A percentile compares a stretch with the other conserved stretches of the same genome.
Evolutionary conservation across 2,329 filamentous ascomycete species (phyloP).

Genomic region (Aspergillus calidoustus): DNA sequence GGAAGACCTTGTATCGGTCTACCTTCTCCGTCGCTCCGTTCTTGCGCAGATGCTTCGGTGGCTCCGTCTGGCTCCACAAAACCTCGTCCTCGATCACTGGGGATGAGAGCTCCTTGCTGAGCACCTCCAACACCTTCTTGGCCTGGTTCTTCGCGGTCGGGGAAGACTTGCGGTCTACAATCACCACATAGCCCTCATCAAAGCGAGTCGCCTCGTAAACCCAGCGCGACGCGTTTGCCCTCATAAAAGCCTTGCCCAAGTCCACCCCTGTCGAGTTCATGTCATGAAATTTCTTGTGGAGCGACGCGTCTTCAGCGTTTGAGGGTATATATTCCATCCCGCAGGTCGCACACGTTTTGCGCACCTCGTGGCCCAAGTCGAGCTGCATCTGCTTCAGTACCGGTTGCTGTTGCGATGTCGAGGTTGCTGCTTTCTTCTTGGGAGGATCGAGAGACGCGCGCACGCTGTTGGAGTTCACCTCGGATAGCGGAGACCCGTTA

Average conservation of each 20-base stretch:
- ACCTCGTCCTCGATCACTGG: conserved; percentile 62
- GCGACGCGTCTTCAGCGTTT: conserved; percentile 61
- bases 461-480: conserved; percentile 51
- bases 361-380: conserved; percentile 60
- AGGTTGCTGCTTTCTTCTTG: conserved; percentile 38
- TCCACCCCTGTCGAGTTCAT: conserved; percentile 66
- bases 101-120: conserved; percentile 66
- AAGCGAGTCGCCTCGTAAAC: conserved; percentile 57
- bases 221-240: conserved; percentile 56
- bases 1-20: conserved; percentile 63
- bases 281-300: conserved; percentile 68
- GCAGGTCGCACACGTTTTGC: conserved; percentile 63
- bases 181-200: conserved; percentile 58
- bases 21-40: conserved; percentile 41
- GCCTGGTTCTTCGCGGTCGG: conserved; percentile 56
- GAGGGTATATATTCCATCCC: conserved; percentile 71
- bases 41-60: conserved; percentile 43
- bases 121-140: conserved; percentile 64
- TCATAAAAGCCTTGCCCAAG: conserved; percentile 61
- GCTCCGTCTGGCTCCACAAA: conserved; percentile 58
- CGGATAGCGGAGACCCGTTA: conserved; percentile 46
- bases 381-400: conserved; percentile 64
- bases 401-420: conserved; percentile 37
- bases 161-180: conserved; percentile 61
- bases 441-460: conserved; percentile 45